Conservation (phyloP, 2,329 filamentous ascomycete species). For the Laburnicola sp. region DNA sequence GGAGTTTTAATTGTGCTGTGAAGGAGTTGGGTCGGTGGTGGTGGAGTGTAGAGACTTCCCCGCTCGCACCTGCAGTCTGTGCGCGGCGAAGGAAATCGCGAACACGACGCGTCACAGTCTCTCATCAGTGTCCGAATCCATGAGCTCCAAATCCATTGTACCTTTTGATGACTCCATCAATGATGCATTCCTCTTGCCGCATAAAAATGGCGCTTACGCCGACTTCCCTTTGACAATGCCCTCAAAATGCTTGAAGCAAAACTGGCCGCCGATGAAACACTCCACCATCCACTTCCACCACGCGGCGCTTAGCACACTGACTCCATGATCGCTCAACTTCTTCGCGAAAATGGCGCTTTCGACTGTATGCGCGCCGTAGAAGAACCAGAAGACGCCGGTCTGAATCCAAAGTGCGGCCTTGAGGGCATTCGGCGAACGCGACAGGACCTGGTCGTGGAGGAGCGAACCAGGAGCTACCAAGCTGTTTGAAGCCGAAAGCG, state of each 20-base stretch:
- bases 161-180: background rate
- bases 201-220: background rate
- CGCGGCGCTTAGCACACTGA: slow-evolving; percentile 16
- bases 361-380: slow-evolving; percentile 27
- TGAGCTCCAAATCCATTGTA: background rate
- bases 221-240: slow-evolving; percentile 13
- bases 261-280: slow-evolving; percentile 30
- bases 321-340: slow-evolving; percentile 19
- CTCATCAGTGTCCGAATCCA: no score
- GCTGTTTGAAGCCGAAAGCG: slow-evolving; percentile 20
- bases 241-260: slow-evolving; percentile 29
- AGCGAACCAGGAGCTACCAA: slow-evolving; percentile 26
- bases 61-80: no score
- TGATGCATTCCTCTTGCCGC: no score
- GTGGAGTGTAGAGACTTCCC: no score
- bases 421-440: slow-evolving; percentile 13
- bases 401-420: slow-evolving; percentile 26
- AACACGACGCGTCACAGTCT: no score
- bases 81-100: no score
- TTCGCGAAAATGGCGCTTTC: slow-evolving; percentile 26
- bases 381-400: slow-evolving; percentile 26
- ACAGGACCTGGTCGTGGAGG: slow-evolving; percentile 17
- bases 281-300: slow-evolving; percentile 33
- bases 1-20: no score
- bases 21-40: no score